Evolutionary conservation across 1,139 yeast species (phyloP), one percentile per base, ranked within the genome.

Genomic region (Pichia sp.): DNA sequence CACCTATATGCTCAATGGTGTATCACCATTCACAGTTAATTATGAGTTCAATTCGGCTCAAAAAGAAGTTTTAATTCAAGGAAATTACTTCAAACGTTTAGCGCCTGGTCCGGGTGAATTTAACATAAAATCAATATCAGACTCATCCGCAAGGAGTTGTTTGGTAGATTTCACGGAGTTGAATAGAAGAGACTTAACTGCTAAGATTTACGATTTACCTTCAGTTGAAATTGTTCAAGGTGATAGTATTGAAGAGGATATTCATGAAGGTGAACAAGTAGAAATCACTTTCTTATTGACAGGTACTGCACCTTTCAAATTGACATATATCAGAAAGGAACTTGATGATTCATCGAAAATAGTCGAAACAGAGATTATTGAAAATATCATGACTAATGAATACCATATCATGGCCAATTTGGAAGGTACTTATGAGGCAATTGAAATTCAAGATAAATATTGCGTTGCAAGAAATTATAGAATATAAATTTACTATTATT

Each of bases 361-460:
- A 26, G 80, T 85, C 29, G 97, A 90, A 57, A 81, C 86, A 1
- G 83, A 84, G 51, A 79, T 85, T 3, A 79, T 90, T 33, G 70
- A 77, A 7, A 81, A 82, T 52, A 85, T 90, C 34, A 69, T 77
- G 65, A 81, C 76, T 3, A 65, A 78, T 56, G 86, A 81, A 55
- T 79, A 86, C 59, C 72, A 79, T 42, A 81, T 85, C 4, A 68
- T 73, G 57, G 92, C 95, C 1, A 85, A 87, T 54, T 69, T 86
- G 54, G 96, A 90, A 60, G 99, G 99, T 39, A 84, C 88, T 4
- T 92, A 94, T 59, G 96, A 90, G 62, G 97, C 97, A 7, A 75
- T 86, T 38, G 88, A 85, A 56, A 78, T 92, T 10, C 77, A 78
- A 46, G 99, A 92, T 65, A 83, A 83, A 23, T 84, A 68, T 62